These are phyloP conservation scores for Bretziella fagacearum DNA, from an alignment of 2,329 filamentous ascomycete species.

Conservation along the genomic window DNA sequence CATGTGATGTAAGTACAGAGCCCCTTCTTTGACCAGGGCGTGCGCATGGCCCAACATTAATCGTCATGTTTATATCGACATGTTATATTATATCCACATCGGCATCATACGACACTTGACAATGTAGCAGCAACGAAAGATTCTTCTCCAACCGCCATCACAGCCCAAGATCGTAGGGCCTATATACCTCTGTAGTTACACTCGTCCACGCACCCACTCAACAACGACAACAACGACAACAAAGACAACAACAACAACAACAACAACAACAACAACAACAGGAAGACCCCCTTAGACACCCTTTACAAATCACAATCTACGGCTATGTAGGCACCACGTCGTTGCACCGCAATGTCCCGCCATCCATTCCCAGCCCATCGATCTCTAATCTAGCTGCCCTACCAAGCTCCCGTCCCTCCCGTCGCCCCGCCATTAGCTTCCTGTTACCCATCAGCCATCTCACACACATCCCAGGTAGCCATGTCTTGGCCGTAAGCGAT, in stretches of 20 bases:
- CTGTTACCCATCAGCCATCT: background rate
- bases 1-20: conserved; percentile 1
- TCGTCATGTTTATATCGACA: too few relatives aligned
- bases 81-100: background rate
- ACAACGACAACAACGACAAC: too few relatives aligned
- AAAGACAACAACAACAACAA: too few relatives aligned
- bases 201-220: background rate
- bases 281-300: background rate
- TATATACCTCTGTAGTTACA: background rate
- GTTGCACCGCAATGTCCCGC: background rate
- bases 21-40: too few relatives aligned
- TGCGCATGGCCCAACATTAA: too few relatives aligned
- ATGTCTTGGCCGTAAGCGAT: background rate
- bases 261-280: too few relatives aligned
- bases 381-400: background rate
- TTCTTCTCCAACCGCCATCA: background rate
- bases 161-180: background rate
- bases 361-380: background rate
- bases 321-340: background rate
- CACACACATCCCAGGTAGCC: background rate
- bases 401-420: background rate
- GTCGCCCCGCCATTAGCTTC: background rate
- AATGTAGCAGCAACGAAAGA: background rate
- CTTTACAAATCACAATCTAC: background rate
- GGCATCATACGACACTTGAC: background rate